Conservation (phyloP, 2,329 filamentous ascomycete species). For the Exophiala mesophila region DNA sequence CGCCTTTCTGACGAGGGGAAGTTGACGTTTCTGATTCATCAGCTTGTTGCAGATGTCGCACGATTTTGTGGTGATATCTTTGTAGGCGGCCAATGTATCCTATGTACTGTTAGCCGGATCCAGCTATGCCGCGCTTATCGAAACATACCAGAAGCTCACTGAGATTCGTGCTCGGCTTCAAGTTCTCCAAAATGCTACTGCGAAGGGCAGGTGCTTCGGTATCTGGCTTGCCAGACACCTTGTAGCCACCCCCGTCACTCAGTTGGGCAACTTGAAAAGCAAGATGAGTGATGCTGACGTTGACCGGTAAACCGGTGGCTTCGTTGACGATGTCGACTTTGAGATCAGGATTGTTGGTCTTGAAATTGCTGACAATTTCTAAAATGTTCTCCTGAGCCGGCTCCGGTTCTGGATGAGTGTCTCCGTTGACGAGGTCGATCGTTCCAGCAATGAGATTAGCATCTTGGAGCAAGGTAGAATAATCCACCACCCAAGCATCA, state of each 20-base stretch:
- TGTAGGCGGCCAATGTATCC: conserved; percentile 42
- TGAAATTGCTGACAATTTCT: conserved; percentile 15
- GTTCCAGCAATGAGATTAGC: conserved; percentile 30
- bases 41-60: conserved; percentile 38
- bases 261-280: conserved; percentile 30
- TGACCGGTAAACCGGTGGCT: conserved; percentile 14
- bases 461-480: conserved; percentile 32
- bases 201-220: conserved; percentile 34
- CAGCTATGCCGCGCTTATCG: conserved; percentile 28
- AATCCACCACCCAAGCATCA: conserved; percentile 41
- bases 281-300: conserved; percentile 29
- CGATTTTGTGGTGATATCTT: conserved; percentile 36
- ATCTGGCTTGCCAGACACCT: conserved; percentile 29
- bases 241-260: conserved; percentile 29
- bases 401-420: neutral
- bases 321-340: conserved; percentile 13
- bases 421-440: conserved; percentile 1
- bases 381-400: conserved; percentile 9
- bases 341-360: conserved; percentile 15
- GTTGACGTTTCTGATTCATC: conserved; percentile 35
- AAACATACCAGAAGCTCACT: conserved; percentile 37
- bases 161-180: conserved; percentile 34
- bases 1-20: conserved; percentile 35
- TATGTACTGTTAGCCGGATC: conserved; percentile 21
- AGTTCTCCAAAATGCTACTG: conserved; percentile 31